These are phyloP conservation scores for Rhexocercosporidium sp. DNA, from an alignment of 2,329 filamentous ascomycete species.

Conservation along the genomic window DNA sequence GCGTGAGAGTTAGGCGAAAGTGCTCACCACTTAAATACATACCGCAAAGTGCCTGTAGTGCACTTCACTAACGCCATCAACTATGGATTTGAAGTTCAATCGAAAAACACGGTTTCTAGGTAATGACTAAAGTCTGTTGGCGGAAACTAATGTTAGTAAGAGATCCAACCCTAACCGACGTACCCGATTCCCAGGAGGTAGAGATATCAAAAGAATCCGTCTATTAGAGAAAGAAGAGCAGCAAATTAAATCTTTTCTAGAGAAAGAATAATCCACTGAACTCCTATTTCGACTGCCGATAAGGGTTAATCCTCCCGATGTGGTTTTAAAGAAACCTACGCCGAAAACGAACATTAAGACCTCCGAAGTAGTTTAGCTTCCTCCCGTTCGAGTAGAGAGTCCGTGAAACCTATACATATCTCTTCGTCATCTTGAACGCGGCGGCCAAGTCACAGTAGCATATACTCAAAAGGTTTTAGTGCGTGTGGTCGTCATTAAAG, in stretches of 20 bases:
- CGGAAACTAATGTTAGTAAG: neutral
- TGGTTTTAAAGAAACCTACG: neutral
- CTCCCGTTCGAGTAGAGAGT: conserved; percentile 5
- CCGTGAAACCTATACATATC: conserved; percentile 18
- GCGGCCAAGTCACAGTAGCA: conserved; percentile 20
- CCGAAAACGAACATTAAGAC: conserved; percentile 2
- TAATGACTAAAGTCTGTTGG: neutral
- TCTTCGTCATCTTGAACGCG: conserved; percentile 20
- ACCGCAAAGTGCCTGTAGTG: neutral
- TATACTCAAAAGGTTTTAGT: conserved; percentile 18
- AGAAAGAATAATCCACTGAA: neutral
- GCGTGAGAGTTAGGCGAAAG: neutral
- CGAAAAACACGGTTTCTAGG: neutral
- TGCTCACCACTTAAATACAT: neutral
- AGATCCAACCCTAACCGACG: neutral
- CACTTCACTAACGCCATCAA: neutral
- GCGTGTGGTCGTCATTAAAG: conserved; percentile 21
- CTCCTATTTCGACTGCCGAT: neutral
- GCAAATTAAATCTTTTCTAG: neutral
- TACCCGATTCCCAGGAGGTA: neutral
- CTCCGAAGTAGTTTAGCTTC: neutral
- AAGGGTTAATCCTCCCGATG: neutral
- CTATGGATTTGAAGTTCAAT: neutral
- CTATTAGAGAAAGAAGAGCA: conserved; percentile 1
- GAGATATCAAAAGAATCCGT: neutral